Evolutionary conservation across 805 yeast genomes (phyloP).

Genomic region (Yarrowia alimentaria): DNA sequence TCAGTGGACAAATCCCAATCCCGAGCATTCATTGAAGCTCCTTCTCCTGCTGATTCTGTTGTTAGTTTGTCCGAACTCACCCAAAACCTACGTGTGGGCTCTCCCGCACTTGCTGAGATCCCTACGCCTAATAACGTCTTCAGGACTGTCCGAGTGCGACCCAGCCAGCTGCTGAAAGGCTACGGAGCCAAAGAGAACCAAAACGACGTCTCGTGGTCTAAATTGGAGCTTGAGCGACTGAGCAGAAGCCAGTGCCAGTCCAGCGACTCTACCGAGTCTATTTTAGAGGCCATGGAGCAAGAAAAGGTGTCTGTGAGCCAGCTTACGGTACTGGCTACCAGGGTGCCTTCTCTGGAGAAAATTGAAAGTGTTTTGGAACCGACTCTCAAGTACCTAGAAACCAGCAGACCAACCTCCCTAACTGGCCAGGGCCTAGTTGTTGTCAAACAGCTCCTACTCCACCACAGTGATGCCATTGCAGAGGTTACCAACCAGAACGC

Average conservation of each 20-base stretch:
- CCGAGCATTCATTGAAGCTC: too few species aligned
- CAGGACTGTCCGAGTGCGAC: neutral
- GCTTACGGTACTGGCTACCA: slow-evolving; percentile 2
- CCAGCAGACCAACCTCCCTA: too few species aligned
- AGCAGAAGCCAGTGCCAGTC: neutral
- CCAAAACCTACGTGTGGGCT: slow-evolving; percentile 2
- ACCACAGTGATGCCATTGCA: too few species aligned
- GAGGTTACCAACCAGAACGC: too few species aligned
- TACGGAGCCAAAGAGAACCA: neutral
- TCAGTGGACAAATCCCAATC: too few species aligned
- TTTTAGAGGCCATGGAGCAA: neutral
- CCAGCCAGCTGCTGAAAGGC: neutral
- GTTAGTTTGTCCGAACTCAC: too few species aligned
- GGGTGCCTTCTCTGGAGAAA: neutral
- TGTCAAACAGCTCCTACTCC: too few species aligned
- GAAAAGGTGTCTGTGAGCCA: slow-evolving; percentile 8
- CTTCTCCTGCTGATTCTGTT: too few species aligned
- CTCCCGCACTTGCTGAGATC: neutral
- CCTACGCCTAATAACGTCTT: neutral
- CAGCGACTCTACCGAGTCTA: neutral
- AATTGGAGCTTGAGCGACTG: slow-evolving; percentile 10
- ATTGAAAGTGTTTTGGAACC: neutral
- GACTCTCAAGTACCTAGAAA: neutral
- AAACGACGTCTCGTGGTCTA: slow-evolving; percentile 3
- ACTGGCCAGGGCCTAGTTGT: too few species aligned